phyloP scores from a whole-genome alignment of 805 yeast genomes.

The Ogataea nonfermentans region DNA sequence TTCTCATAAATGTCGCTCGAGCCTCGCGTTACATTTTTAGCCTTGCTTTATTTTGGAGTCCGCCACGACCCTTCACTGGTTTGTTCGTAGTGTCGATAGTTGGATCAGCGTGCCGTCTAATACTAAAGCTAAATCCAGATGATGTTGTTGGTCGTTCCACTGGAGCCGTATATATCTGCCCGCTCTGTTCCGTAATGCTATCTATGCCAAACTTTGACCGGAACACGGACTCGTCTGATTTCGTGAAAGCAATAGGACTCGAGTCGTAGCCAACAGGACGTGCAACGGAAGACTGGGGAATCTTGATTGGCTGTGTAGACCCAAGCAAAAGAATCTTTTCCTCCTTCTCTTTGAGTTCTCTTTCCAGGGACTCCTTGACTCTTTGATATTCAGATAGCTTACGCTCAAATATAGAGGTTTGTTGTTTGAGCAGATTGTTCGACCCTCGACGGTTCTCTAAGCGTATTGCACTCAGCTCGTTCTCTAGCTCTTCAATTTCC shows the following conservation, averaged over 20 bases:
- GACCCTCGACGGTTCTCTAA: neutral
- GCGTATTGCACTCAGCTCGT: slow-evolving; percentile 2
- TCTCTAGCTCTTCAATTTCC: neutral
- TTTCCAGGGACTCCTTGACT: slow-evolving; percentile 9
- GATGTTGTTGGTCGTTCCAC: neutral
- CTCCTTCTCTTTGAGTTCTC: slow-evolving; percentile 18
- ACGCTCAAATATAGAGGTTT: slow-evolving; percentile 9
- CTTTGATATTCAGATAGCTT: slow-evolving; percentile 11
- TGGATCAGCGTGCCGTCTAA: slow-evolving; percentile 17
- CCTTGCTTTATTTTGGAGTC: slow-evolving; percentile 24
- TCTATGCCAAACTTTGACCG: neutral
- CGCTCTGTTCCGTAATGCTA: neutral
- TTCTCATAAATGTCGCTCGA: slow-evolving; percentile 3
- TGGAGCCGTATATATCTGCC: neutral
- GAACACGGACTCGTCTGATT: neutral
- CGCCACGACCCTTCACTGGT: slow-evolving; percentile 26
- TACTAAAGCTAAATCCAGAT: slow-evolving; percentile 11
- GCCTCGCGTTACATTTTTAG: slow-evolving; percentile 18
- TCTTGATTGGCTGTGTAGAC: slow-evolving; percentile 27
- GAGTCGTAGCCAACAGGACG: slow-evolving; percentile 1
- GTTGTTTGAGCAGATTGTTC: slow-evolving; percentile 1
- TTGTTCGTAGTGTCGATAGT: slow-evolving; percentile 16
- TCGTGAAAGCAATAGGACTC: neutral
- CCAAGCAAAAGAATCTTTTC: slow-evolving; percentile 15
- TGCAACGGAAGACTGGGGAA: slow-evolving; percentile 12